Conservation (phyloP, 148 eudicot species). For the Rheum nobile region DNA sequence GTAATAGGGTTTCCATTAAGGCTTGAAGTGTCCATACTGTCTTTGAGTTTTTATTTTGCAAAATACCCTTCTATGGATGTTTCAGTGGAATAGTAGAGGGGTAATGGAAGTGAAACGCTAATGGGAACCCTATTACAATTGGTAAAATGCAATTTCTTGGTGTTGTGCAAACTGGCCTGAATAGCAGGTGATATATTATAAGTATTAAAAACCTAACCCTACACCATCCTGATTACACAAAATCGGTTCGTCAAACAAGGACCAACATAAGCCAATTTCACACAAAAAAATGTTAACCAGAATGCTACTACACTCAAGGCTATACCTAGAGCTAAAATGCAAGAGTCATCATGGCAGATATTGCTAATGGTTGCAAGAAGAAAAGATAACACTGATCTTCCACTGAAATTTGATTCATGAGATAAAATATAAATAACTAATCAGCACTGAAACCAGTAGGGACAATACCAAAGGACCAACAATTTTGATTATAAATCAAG, state of each 20-base stretch:
- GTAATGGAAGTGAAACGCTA: not conserved
- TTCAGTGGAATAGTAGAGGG: not conserved
- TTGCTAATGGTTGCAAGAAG: not conserved
- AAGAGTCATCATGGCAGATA: not conserved
- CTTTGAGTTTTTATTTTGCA: not conserved
- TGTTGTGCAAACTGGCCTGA: not conserved
- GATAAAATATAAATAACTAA: not conserved
- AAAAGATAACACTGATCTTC: not conserved
- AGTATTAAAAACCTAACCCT: not conserved
- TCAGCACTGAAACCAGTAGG: not conserved
- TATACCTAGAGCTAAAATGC: not conserved
- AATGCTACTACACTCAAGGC: not conserved
- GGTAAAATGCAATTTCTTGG: not conserved
- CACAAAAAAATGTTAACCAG: not conserved
- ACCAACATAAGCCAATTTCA: not conserved
- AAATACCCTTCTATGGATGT: not conserved
- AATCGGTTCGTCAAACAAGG: not conserved
- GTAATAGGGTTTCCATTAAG: not conserved
- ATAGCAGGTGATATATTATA: not conserved
- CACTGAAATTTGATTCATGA: not conserved
- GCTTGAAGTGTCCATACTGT: not conserved
- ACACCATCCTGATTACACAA: not conserved
- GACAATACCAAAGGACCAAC: not conserved
- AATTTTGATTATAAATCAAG: not conserved
- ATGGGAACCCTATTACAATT: not conserved